Conservation (phyloP, 768 basidiomycete genomes). For the Chlorophyllum brunneum region DNA sequence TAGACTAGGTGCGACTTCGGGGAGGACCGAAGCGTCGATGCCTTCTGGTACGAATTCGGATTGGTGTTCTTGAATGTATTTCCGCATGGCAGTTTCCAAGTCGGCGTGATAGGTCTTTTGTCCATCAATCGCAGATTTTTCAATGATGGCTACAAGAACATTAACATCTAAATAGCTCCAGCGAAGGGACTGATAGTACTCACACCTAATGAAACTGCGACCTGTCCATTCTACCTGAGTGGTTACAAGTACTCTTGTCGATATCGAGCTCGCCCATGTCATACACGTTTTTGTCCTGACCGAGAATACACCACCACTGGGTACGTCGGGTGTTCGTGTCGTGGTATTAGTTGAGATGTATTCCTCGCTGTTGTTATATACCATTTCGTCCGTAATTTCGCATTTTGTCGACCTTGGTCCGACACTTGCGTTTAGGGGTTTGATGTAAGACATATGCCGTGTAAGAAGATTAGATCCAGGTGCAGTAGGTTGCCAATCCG, state of each 20-base stretch:
- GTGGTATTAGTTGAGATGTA: conserved; percentile 83
- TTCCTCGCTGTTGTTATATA: conserved; percentile 78
- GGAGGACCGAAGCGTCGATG: conserved; percentile 52
- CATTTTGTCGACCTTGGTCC: conserved; percentile 97
- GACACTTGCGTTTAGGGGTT: conserved; percentile 80
- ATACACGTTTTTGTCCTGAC: conserved; percentile 95
- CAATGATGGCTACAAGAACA: conserved; percentile 73
- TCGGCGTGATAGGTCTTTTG: conserved; percentile 85
- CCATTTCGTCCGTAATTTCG: conserved; percentile 85
- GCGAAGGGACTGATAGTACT: conserved; percentile 2
- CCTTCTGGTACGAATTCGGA: conserved; percentile 88
- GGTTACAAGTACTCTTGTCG: conserved; percentile 79
- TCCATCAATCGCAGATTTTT: conserved; percentile 86
- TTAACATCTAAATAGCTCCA: not conserved
- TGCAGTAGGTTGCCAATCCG: conserved; percentile 82
- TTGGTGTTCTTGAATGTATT: conserved; percentile 86
- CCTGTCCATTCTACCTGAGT: conserved; percentile 96
- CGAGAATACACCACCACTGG: conserved; percentile 86
- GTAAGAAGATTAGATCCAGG: conserved; percentile 66
- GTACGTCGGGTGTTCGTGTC: conserved; percentile 91
- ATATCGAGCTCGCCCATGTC: conserved; percentile 84
- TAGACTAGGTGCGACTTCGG: conserved; percentile 9
- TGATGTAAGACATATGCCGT: conserved; percentile 95
- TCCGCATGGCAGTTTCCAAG: conserved; percentile 79
- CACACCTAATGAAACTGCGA: conserved; percentile 94